Evolutionary conservation across 139 green algal species (phyloP).

Genomic region (Micractinium sp.): DNA sequence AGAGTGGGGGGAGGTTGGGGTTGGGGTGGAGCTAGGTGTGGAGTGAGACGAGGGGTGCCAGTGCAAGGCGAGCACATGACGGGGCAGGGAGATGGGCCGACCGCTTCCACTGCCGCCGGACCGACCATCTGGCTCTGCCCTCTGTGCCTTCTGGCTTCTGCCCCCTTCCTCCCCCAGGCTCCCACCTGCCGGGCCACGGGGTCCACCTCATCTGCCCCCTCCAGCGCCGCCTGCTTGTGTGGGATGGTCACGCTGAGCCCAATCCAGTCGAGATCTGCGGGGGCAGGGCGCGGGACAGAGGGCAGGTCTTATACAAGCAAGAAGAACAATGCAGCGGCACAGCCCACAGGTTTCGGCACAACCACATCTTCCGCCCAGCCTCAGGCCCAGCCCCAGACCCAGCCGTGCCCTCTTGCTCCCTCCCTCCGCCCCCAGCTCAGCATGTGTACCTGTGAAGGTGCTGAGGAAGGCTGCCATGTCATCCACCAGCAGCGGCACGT

Average conservation of each 20-base stretch:
- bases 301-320: background rate
- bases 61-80: too few relatives aligned
- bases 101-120: too few relatives aligned
- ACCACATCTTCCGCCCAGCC: too few relatives aligned
- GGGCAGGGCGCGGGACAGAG: background rate
- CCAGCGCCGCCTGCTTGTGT: slow-evolving; percentile 92
- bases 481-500: slow-evolving; percentile 96
- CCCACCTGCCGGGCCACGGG: slow-evolving; percentile 58
- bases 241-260: slow-evolving; percentile 96
- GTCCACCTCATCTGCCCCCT: slow-evolving; percentile 73
- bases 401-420: too few relatives aligned
- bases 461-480: slow-evolving; percentile 83
- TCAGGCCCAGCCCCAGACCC: too few relatives aligned
- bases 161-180: too few relatives aligned
- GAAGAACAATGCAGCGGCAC: background rate
- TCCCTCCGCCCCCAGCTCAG: too few relatives aligned
- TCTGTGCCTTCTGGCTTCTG: background rate
- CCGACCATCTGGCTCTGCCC: too few relatives aligned
- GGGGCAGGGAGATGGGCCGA: too few relatives aligned
- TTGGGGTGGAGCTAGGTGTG: background rate
- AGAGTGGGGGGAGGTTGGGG: background rate
- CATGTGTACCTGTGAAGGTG: slow-evolving; percentile 55
- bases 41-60: too few relatives aligned
- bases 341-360: too few relatives aligned
- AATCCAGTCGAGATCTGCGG: slow-evolving; percentile 61